phyloP scores from a whole-genome alignment of 2,329 filamentous ascomycete species.

The Eurotiales sp. region DNA sequence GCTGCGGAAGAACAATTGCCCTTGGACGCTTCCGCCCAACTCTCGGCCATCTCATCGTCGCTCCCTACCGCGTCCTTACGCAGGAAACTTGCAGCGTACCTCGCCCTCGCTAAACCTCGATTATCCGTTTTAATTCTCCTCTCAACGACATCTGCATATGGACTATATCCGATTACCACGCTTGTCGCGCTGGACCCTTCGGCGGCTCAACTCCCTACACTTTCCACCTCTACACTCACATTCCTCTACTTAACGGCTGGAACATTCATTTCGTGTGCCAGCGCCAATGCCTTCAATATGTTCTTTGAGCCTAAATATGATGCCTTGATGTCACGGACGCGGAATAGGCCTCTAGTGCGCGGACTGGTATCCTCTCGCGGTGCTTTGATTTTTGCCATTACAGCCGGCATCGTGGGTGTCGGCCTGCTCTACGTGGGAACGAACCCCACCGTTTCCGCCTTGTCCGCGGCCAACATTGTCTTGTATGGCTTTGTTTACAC shows the following conservation, averaged over 20 bases:
- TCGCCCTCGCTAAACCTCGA: conserved; percentile 92
- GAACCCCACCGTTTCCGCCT: conserved; percentile 84
- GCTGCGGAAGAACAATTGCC: conserved; percentile 37
- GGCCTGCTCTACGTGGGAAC: conserved; percentile 80
- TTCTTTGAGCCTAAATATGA: conserved; percentile 88
- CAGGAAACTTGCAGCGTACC: conserved; percentile 72
- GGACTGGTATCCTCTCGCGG: conserved; percentile 67
- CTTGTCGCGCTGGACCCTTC: conserved; percentile 82
- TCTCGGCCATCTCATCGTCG: conserved; percentile 55
- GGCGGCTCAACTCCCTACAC: conserved; percentile 51
- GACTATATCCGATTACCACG: conserved; percentile 85
- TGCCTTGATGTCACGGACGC: conserved; percentile 87
- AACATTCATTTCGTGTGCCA: conserved; percentile 82
- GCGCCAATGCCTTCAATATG: conserved; percentile 96
- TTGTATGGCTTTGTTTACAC: conserved; percentile 93
- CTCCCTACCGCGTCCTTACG: conserved; percentile 56
- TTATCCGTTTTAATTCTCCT: conserved; percentile 88
- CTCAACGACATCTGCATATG: conserved; percentile 85
- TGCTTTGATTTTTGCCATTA: conserved; percentile 74
- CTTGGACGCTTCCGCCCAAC: conserved; percentile 58
- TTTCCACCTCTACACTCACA: conserved; percentile 74
- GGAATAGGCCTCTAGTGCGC: conserved; percentile 83
- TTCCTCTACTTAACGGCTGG: conserved; percentile 87
- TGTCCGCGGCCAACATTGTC: conserved; percentile 79
- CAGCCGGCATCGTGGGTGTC: conserved; percentile 66